Evolutionary conservation across 2,329 filamentous ascomycete species (phyloP).

Genomic region (Hypoxylon rubiginosum): DNA sequence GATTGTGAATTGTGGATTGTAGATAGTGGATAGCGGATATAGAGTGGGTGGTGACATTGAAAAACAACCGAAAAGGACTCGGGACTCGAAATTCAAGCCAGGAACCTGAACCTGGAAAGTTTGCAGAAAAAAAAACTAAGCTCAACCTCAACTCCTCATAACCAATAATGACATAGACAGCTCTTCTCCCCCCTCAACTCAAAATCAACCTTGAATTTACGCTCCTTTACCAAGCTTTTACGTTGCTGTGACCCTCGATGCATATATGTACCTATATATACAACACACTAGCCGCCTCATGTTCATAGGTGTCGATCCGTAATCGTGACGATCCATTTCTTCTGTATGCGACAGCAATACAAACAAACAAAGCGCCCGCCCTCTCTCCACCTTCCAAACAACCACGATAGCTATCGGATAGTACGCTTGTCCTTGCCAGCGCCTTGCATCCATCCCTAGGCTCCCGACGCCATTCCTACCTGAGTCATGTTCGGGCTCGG

Average conservation of each 20-base stretch:
- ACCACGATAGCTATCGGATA: neutral
- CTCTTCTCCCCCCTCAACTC: conserved; percentile 25
- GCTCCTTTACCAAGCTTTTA: conserved; percentile 29
- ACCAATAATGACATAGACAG: conserved; percentile 33
- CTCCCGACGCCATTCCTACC: conserved; percentile 20
- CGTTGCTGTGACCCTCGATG: conserved; percentile 27
- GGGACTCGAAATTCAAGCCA: no score
- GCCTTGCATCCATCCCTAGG: conserved; percentile 9
- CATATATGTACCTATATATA: conserved; percentile 43
- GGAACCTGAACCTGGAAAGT: conserved; percentile 21
- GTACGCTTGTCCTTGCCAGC: conserved; percentile 5
- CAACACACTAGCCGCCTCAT: conserved; percentile 24
- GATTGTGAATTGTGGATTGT: no score
- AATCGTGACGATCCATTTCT: conserved; percentile 39
- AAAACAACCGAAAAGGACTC: conserved; percentile 22
- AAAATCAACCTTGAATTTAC: conserved; percentile 24
- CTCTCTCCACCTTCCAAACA: conserved; percentile 17
- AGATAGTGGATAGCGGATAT: neutral
- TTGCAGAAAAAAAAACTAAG: conserved; percentile 22
- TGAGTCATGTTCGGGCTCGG: conserved; percentile 44
- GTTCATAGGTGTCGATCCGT: conserved; percentile 29
- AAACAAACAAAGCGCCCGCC: neutral
- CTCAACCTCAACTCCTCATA: conserved; percentile 22
- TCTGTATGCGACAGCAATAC: conserved; percentile 33
- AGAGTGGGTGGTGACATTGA: conserved; percentile 32